Base-by-base conservation (phyloP, 202 grass and related monocot genomes). In the Sporobolus alterniflorus region DNA sequence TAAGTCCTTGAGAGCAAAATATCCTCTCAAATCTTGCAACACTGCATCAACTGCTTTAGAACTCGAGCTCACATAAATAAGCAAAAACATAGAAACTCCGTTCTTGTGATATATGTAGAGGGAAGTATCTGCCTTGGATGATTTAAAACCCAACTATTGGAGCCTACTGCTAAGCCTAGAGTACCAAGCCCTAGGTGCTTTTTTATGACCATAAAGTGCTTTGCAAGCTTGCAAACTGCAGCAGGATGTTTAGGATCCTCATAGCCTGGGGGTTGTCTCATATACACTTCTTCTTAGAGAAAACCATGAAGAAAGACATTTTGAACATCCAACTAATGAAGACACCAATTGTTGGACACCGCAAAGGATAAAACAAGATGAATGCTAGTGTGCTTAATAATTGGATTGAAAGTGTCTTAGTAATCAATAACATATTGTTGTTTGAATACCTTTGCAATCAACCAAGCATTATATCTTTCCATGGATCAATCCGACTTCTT, bases 21-120 rank as follows among this genome's bases (percentile, higher is more conserved):
- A 25, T 6, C 1, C 0, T 62, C 28, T 1, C 0, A 62, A 4
- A 62, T 62, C 28, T 0, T 62, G 4, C 0, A 31, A 1, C 3
- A 62, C 15, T 0, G 26, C 12, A 30, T 29, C 57, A 16, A 16
- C 3, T 2, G 25, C 57, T 1, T 0, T 0, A 62, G 12, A 0
- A 7, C 4, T 15, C 1, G 57, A 29, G 4, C 12, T 15, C 5
- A 62, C 57, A 62, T 62, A 62, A 7, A 31, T 14, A 1, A 62
- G 4, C 0, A 62, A 14, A 6, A 50, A 50, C 0, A 50, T 50
- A 20, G 48, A 18, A 20, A 50, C 16, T 0, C 20, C 21, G 0
- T 9, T 10, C 51, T 55, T 55, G 4, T 22, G n/a, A n/a, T 55
- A 55, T 8, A 22, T 22, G 21, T 22, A 22, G 0, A 55, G 10